These are phyloP conservation scores for Hymenoscyphus scutula DNA, from an alignment of 2,329 filamentous ascomycete species.

Conservation along the genomic window DNA sequence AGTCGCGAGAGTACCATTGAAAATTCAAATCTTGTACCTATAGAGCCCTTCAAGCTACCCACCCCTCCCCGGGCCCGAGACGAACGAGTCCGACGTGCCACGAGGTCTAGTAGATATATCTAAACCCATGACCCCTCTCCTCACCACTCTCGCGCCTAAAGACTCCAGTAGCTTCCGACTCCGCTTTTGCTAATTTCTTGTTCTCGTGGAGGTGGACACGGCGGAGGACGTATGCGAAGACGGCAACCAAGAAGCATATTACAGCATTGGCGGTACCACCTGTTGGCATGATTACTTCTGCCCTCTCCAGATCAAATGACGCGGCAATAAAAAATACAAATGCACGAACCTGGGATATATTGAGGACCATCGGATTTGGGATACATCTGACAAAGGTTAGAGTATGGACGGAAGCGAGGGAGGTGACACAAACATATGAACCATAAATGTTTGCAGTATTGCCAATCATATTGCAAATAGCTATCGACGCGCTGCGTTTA, in stretches of 20 bases:
- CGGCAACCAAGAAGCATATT: constrained; percentile 4
- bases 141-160: background rate
- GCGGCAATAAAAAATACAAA: too few species aligned
- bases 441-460: constrained; percentile 55
- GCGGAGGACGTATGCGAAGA: constrained; percentile 1
- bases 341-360: constrained; percentile 16
- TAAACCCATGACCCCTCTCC: constrained; percentile 5
- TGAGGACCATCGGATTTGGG: constrained; percentile 20
- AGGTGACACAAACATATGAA: constrained; percentile 42
- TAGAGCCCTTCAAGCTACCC: background rate
- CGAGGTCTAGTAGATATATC: constrained; percentile 5
- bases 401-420: background rate
- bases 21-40: too few species aligned
- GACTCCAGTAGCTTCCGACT: background rate
- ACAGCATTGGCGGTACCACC: constrained; percentile 5
- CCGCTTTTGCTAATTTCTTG: constrained; percentile 4
- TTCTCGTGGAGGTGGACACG: constrained; percentile 8
- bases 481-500: constrained; percentile 26
- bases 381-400: constrained; percentile 47
- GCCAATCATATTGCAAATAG: constrained; percentile 24
- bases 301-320: too few species aligned
- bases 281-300: background rate
- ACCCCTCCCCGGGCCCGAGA: background rate
- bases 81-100: background rate
- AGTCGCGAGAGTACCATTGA: background rate